Evolutionary conservation across 306 rosid species (phyloP).

Genomic region (Lathyrus oleraceus): DNA sequence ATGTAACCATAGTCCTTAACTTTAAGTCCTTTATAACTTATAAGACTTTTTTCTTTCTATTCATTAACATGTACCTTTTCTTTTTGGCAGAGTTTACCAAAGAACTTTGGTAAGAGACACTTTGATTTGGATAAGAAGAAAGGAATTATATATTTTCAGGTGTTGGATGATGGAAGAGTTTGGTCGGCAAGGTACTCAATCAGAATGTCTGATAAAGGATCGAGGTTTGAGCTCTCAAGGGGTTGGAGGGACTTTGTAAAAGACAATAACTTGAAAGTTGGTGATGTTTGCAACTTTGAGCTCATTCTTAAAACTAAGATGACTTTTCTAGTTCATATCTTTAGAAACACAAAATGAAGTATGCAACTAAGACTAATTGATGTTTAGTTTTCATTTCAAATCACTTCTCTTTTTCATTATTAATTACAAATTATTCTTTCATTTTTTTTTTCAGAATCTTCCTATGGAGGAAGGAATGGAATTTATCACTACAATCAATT

Average conservation of each 20-base stretch:
- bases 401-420: not conserved
- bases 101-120: constrained; percentile 8
- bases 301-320: not conserved
- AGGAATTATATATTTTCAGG: not conserved
- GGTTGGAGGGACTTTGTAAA: constrained; percentile 44
- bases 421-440: not conserved
- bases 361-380: not conserved
- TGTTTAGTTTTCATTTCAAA: not conserved
- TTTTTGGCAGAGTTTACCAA: not conserved
- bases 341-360: not conserved
- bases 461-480: not conserved
- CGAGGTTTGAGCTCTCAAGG: not conserved
- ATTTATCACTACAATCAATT: not conserved
- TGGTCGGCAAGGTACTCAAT: constrained; percentile 14
- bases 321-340: constrained; percentile 12
- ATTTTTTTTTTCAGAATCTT: not conserved
- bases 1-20: not conserved
- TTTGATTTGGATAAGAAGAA: not conserved
- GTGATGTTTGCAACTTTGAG: constrained; percentile 37
- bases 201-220: fast-evolving
- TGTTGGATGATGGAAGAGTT: not conserved
- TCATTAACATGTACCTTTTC: not conserved
- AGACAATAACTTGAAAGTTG: constrained; percentile 27
- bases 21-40: no score
- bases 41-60: no score